Percentiles rank a stretch among this genome's conserved stretches.
These are phyloP conservation scores for Syncephalastrum sp. DNA, from an alignment of 371 early-diverging fungal genomes.

Conservation along the genomic window DNA sequence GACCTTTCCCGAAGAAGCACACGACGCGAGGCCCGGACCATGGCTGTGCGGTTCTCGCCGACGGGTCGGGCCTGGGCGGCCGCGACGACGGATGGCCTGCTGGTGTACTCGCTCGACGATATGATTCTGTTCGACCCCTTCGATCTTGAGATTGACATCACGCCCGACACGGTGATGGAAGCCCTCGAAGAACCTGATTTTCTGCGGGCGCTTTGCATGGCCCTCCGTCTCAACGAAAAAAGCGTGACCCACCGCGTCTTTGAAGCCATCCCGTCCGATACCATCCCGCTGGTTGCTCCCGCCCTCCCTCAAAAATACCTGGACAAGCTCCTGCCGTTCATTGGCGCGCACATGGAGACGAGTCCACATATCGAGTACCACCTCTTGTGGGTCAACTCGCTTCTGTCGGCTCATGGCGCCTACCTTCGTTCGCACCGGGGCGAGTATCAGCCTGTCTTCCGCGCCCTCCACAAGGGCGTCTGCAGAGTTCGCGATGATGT, in stretches of 20 bases:
- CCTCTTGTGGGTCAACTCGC: conserved; percentile 73
- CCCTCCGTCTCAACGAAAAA: conserved; percentile 88
- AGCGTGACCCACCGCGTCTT: conserved; percentile 73
- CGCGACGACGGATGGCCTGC: conserved; percentile 93
- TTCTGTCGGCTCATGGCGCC: conserved; percentile 79
- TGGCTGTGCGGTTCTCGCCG: conserved; percentile 87
- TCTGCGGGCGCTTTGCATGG: conserved; percentile 85
- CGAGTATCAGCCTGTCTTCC: conserved; percentile 72
- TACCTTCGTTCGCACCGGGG: conserved; percentile 79
- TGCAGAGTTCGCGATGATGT: conserved; percentile 70
- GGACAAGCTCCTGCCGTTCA: conserved; percentile 76
- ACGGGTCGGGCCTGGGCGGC: conserved; percentile 95
- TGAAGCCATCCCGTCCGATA: conserved; percentile 77
- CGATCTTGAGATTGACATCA: conserved; percentile 94
- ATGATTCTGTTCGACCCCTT: conserved; percentile 94
- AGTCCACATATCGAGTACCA: conserved; percentile 88
- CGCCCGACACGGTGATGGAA: conserved; percentile 80
- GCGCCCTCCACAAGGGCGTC: conserved; percentile 79
- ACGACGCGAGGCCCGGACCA: conserved; percentile 80
- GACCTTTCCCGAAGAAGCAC: conserved; percentile 80
- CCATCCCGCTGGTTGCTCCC: conserved; percentile 72
- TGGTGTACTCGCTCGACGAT: conserved; percentile 94
- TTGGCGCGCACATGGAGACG: conserved; percentile 73
- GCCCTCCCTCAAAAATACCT: conserved; percentile 85
- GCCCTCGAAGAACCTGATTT: conserved; percentile 74